Evolutionary conservation across 768 basidiomycete species (phyloP), one percentile per base, ranked within the genome.

Genomic region (Russula griseocarnosa): DNA sequence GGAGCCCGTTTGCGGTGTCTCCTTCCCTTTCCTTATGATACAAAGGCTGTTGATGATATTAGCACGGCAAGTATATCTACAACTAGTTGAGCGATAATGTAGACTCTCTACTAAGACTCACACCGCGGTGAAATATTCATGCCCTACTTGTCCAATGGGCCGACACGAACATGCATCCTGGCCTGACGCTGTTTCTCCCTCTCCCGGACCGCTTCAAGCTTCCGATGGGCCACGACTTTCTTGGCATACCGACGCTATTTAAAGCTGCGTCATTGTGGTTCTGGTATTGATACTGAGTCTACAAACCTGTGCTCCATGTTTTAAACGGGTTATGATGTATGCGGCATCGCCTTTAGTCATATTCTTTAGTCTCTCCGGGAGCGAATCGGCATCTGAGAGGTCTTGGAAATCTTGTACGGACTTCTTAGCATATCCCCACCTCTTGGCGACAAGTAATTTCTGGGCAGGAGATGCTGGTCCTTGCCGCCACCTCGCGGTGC

Each of bases 341-440:
- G 86, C 87, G 32, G 91, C 90, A 66, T 89, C 81, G 3, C 92
- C 92, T 72, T 90, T 92, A 1, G 83, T 92, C 69, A 94, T 70
- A 0, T 62, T 74, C 51, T 69, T 72, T 5, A 84, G 71, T 50
- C 73, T 75, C 34, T 76, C 69, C 10, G 72, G 72, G 26, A 66
- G 69, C 14, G 56, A 52, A 36, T 70, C 60, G 20, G 71, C 70
- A n/a, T 62, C 70, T 20, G 66, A 61, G 11, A 64, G 58, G n/a
- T 67, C 66, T 55, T 46, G 65, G 54, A 67, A 61, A 60, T 71
- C 51, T 55, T 67, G 65, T 66, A 77, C 63, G 46, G 57, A 60
- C 55, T 67, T 66, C 30, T 54, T 47, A 18, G 58, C 66, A 26
- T 65, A 74, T 50, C 73, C 71, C 78, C 82, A 83, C 40, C 85